Percentiles rank a stretch among this genome's conserved stretches.
phyloP scores from a whole-genome alignment of 2,329 filamentous ascomycete genomes.

The Apiospora koreana region DNA sequence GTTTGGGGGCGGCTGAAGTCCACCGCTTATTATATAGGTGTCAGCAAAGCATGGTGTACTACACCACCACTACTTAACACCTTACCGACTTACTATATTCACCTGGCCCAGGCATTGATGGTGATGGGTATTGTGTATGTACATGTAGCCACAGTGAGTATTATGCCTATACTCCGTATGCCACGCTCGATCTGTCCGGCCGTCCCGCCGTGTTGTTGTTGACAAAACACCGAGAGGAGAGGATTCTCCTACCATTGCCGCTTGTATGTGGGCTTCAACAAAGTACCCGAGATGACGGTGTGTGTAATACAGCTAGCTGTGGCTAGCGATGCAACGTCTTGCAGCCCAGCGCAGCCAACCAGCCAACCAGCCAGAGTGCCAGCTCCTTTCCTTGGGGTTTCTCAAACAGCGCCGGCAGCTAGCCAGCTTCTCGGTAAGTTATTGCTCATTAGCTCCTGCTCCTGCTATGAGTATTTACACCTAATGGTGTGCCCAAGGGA shows the following conservation, averaged over 20 bases:
- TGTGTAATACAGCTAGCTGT: slow-evolving; percentile 7
- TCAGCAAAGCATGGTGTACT: slow-evolving; percentile 3
- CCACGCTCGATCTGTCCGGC: background rate
- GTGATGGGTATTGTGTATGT: background rate
- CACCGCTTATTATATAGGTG: slow-evolving; percentile 7
- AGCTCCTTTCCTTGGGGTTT: slow-evolving; percentile 7
- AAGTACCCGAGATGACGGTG: background rate
- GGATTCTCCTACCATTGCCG: background rate
- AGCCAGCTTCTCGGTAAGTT: slow-evolving; percentile 13
- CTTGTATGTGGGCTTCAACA: background rate
- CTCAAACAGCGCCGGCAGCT: slow-evolving; percentile 9
- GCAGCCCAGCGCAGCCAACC: slow-evolving; percentile 1
- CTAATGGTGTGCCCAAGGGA: background rate
- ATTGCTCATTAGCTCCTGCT: background rate
- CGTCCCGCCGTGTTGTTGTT: background rate
- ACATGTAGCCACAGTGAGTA: background rate
- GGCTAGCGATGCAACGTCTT: background rate
- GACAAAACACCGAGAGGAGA: background rate
- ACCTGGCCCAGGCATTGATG: background rate
- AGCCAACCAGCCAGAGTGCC: background rate
- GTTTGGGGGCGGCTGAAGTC: slow-evolving; percentile 8
- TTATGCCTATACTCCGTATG: background rate
- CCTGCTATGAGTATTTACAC: background rate
- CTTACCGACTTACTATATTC: background rate
- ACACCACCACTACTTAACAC: background rate